Conservation (phyloP, 2,329 filamentous ascomycete genomes). For the Xylaria sp. region DNA sequence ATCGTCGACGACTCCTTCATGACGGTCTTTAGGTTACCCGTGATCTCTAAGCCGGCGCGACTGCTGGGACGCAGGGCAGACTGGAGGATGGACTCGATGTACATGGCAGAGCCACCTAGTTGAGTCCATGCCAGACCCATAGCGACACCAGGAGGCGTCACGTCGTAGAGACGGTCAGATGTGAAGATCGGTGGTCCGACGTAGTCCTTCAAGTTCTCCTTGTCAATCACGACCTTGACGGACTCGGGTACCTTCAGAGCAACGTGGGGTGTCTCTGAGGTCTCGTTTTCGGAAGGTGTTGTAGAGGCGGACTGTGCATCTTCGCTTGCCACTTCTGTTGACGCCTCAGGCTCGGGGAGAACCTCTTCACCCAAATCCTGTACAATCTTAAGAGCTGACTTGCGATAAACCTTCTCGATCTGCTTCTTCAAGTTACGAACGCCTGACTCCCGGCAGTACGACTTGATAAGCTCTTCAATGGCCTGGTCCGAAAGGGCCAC, state of each 20-base stretch:
- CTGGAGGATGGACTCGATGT: conserved; percentile 94
- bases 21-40: conserved; percentile 88
- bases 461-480: conserved; percentile 96
- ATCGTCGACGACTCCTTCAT: conserved; percentile 98
- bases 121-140: conserved; percentile 99
- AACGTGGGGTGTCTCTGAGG: conserved; percentile 66
- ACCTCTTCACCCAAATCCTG: conserved; percentile 85
- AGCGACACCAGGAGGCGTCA: conserved; percentile 85
- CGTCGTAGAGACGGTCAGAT: conserved; percentile 89
- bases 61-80: conserved; percentile 69
- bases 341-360: conserved; percentile 70
- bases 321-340: conserved; percentile 70
- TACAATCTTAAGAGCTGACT: conserved; percentile 94
- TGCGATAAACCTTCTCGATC: conserved; percentile 98
- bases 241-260: conserved; percentile 77
- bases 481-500: conserved; percentile 82
- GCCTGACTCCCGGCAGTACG: conserved; percentile 94
- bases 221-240: conserved; percentile 80
- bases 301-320: conserved; percentile 38
- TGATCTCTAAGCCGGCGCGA: conserved; percentile 77
- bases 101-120: conserved; percentile 92
- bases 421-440: conserved; percentile 98
- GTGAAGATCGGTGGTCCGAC: conserved; percentile 95
- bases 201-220: conserved; percentile 91
- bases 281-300: conserved; percentile 52